Evolutionary conservation across 2,329 filamentous ascomycete genomes (phyloP).

Genomic region (Elsinoe australis): DNA sequence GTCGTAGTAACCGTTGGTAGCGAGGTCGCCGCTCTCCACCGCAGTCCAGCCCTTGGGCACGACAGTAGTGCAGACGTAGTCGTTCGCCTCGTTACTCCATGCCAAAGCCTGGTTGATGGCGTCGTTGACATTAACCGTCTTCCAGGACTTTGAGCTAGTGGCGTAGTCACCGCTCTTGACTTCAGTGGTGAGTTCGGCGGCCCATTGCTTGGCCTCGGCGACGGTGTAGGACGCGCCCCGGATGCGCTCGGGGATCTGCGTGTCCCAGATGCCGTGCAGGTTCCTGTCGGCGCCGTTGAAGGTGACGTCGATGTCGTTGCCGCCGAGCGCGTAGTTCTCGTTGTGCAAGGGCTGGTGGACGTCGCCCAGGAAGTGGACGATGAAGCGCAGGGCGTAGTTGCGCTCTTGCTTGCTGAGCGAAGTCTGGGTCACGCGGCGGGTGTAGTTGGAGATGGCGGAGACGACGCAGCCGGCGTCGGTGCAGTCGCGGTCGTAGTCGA

Average conservation of each 20-base stretch:
- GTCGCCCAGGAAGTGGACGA: conserved; percentile 37
- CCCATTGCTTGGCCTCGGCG: conserved; percentile 34
- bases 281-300: conserved; percentile 31
- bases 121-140: conserved; percentile 32
- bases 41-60: conserved; percentile 33
- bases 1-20: conserved; percentile 26
- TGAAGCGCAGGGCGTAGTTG: conserved; percentile 37
- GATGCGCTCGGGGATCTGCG: conserved; percentile 38
- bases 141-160: conserved; percentile 30
- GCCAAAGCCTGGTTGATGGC: conserved; percentile 32
- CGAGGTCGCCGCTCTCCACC: conserved; percentile 34
- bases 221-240: conserved; percentile 33
- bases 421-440: conserved; percentile 31
- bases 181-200: conserved; percentile 30
- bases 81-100: conserved; percentile 40
- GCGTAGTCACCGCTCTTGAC: conserved; percentile 36
- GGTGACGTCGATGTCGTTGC: conserved; percentile 33
- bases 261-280: conserved; percentile 40
- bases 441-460: conserved; percentile 36
- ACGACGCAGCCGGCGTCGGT: conserved; percentile 35
- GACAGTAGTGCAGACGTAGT: conserved; percentile 37
- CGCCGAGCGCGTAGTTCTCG: conserved; percentile 32
- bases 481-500: conserved; percentile 34
- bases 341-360: conserved; percentile 38
- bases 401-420: conserved; percentile 30